Conservation (phyloP, 176 grass and related monocot genomes). For the Stipa capillata region DNA sequence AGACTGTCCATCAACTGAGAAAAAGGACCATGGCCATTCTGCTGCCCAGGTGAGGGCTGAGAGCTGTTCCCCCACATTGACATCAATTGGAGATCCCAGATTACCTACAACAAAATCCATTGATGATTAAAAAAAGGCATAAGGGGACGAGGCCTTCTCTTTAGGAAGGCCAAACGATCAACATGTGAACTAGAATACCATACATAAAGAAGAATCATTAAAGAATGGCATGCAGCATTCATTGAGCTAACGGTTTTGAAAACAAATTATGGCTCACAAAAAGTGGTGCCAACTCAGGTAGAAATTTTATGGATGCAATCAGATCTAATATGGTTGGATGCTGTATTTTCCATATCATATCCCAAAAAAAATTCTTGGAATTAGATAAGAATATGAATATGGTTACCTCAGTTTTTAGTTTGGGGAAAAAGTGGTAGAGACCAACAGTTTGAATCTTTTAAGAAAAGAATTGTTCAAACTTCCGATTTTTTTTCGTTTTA, state of each 20-base stretch:
- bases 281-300: not conserved
- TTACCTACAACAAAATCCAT: conserved; percentile 24
- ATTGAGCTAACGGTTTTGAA: not conserved
- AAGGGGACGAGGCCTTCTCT: not conserved
- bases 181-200: not conserved
- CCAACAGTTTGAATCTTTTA: too few species aligned
- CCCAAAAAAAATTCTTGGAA: not conserved
- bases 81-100: conserved; percentile 16
- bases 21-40: conserved; percentile 22
- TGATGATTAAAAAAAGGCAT: not conserved
- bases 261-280: not conserved
- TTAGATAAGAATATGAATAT: not conserved
- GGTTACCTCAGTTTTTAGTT: too few species aligned
- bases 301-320: not conserved
- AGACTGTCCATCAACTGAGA: conserved; percentile 51
- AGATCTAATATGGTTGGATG: not conserved
- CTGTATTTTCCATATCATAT: not conserved
- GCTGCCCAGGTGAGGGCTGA: conserved; percentile 36
- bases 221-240: conserved; percentile 1
- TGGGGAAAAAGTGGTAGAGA: too few species aligned
- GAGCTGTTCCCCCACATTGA: conserved; percentile 15
- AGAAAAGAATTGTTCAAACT: too few species aligned
- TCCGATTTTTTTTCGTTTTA: too few species aligned
- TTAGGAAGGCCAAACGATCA: not conserved
- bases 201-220: conserved; percentile 11